Evolutionary conservation across 2,329 filamentous ascomycete genomes (phyloP).

Genomic region (Cryphonectria radicalis): DNA sequence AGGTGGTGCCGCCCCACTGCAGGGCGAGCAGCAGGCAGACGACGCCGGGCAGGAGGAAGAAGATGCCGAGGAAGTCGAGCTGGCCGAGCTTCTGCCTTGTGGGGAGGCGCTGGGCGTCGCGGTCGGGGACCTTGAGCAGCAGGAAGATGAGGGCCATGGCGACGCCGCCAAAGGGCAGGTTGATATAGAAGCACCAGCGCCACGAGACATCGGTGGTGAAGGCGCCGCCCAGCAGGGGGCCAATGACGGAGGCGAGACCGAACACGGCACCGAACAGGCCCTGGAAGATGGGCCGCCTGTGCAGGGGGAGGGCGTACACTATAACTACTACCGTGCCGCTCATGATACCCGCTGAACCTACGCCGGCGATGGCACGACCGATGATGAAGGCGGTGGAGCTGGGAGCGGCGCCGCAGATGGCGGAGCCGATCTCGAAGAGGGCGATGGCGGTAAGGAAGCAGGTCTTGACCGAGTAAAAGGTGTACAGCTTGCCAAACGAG

Average conservation of each 20-base stretch:
- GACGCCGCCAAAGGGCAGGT: slow-evolving; percentile 43
- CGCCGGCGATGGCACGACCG: slow-evolving; percentile 46
- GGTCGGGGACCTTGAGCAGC: slow-evolving; percentile 36
- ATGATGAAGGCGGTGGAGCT: slow-evolving; percentile 46
- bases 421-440: slow-evolving; percentile 45
- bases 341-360: slow-evolving; percentile 45
- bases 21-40: slow-evolving; percentile 41
- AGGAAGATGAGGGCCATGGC: slow-evolving; percentile 37
- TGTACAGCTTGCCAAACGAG: slow-evolving; percentile 46
- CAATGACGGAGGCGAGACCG: slow-evolving; percentile 41
- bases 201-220: slow-evolving; percentile 44
- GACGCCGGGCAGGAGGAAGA: slow-evolving; percentile 37
- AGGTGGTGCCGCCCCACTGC: slow-evolving; percentile 42
- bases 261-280: slow-evolving; percentile 43
- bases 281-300: slow-evolving; percentile 41
- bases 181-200: slow-evolving; percentile 45
- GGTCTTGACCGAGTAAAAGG: slow-evolving; percentile 42
- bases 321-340: slow-evolving; percentile 42
- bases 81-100: slow-evolving; percentile 37
- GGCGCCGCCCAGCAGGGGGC: slow-evolving; percentile 44
- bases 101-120: slow-evolving; percentile 31
- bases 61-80: slow-evolving; percentile 37
- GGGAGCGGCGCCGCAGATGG: slow-evolving; percentile 46
- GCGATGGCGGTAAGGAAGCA: slow-evolving; percentile 39
- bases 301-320: slow-evolving; percentile 41